Base-by-base conservation (phyloP, 495 filamentous ascomycete genomes). In the Hypoxylon rickii region DNA sequence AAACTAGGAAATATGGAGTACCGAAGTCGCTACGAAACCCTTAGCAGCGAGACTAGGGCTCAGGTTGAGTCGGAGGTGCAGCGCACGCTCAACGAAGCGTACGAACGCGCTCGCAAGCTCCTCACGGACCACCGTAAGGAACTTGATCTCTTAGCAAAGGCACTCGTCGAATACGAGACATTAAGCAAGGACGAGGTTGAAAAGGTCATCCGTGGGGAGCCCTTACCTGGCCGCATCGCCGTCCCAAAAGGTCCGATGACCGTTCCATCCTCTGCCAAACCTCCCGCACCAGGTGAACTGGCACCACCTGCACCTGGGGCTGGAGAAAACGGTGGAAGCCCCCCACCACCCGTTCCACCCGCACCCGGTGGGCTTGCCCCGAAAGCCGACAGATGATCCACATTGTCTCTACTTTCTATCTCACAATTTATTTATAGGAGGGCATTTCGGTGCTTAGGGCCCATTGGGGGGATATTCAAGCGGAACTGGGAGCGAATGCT, bases 131-230 rank as follows among this genome's bases (percentile, higher is more conserved):
- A 86, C 64, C 79, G 89, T 16, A 83, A 89, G 44, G 93, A 96
- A 65, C 79, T 98, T 7, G 93, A 97, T 55, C 70, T 87, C 15
- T 74, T 98, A 3, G 92, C 92, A 21, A 85, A 91, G 64, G 94
- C 92, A 2, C 74, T 98, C 10, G 83, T 98, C 19, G 87, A 97
- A 75, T 97, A 97, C 71, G 95, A 97, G 73, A 95, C 89, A 2
- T 74, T 97, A 17, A 88, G 84, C 58, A 87, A 86, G 66, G 86
- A 88, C 18, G 95, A 98, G 65, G 93, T 97, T 63, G 88, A 88
- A 69, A 90, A 87, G 74, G 88, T 96, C 2, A 79, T 97, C 19
- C 79, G 79, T 48, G 94, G 94, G 13, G 90, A 96, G 72, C 89
- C 89, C 68, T 74, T 97, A 13, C 67, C 73, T n/a, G 82, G 68